Conservation (phyloP, 768 basidiomycete species). For the Agaricus sinodeliciosus region DNA sequence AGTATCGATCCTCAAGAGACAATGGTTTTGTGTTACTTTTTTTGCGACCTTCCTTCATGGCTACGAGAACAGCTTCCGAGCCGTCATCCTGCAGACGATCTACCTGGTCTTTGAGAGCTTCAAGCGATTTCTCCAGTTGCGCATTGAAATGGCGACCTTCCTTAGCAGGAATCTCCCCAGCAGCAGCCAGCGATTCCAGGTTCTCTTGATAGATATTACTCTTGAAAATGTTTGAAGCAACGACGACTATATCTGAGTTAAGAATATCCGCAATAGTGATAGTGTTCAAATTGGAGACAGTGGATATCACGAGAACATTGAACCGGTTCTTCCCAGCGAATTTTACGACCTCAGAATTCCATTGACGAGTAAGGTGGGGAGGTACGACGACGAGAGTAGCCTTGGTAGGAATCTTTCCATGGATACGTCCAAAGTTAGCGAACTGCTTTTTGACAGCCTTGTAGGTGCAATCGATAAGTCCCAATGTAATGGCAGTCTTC, state of each 20-base stretch:
- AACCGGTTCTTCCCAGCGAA: slow-evolving; percentile 58
- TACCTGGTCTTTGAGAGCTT: slow-evolving; percentile 56
- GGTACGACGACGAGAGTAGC: slow-evolving; percentile 85
- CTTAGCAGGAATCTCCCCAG: slow-evolving; percentile 61
- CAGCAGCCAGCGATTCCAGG: slow-evolving; percentile 63
- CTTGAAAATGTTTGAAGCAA: slow-evolving; percentile 83
- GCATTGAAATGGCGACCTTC: slow-evolving; percentile 89
- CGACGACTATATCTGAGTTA: slow-evolving; percentile 80
- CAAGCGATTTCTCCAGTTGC: slow-evolving; percentile 59
- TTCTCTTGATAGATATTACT: slow-evolving; percentile 72
- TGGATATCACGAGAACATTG: slow-evolving; percentile 60
- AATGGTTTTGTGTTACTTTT: slow-evolving; percentile 36
- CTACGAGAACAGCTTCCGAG: slow-evolving; percentile 49
- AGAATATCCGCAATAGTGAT: slow-evolving; percentile 68
- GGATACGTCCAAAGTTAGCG: slow-evolving; percentile 34
- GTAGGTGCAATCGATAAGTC: slow-evolving; percentile 70
- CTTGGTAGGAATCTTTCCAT: slow-evolving; percentile 70
- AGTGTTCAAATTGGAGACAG: slow-evolving; percentile 63
- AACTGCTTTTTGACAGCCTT: slow-evolving; percentile 55
- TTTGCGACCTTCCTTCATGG: slow-evolving; percentile 58
- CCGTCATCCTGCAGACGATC: slow-evolving; percentile 63
- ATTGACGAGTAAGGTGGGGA: slow-evolving; percentile 84
- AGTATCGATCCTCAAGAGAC: slow-evolving; percentile 1
- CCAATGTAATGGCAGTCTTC: slow-evolving; percentile 93
- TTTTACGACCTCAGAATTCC: slow-evolving; percentile 81